Evolutionary conservation across 2,329 filamentous ascomycete species (phyloP), one percentile per base, ranked within the genome.

Genomic region (Ascochyta fabae): DNA sequence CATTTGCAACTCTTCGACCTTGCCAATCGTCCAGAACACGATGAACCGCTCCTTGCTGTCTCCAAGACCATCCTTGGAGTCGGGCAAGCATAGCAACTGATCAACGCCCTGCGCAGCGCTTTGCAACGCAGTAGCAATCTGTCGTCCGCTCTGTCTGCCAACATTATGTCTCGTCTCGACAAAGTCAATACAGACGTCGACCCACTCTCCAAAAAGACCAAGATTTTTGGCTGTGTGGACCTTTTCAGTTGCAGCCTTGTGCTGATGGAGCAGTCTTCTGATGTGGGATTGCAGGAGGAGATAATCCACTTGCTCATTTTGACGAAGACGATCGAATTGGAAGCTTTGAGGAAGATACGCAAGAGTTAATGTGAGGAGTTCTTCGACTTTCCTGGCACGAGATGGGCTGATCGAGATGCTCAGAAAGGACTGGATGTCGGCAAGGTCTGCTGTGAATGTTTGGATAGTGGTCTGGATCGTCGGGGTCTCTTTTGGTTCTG

Each of bases 21-120:
- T 77, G 15, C 77, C 77, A 3, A 77, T 76, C 5, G 82, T 82
- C 24, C 81, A 79, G 56, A 78, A 81, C 0, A 81, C 81, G 4
- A 72, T 77, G 26, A 41, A 48, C 7, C 36, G 46, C 36, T 48
- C 27, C 19, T 48, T 34, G 3, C 35, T 41, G 13, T 24, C 46
- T 13, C 2, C 13, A 19, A 41, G 26, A 34, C 36, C 13, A 31
- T 34, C 26, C 4, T 41, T 13, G 26, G 19, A 34, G 13, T 40
- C 19, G 15, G 41, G 19, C 12, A 19, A 4, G 36, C 19, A 13
- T 8, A 48, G 36, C 26, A 48, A 26, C 6, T 24, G 36, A 34
- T 41, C 7, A 16, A 48, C 35, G 15, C 36, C 46, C 6, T 34
- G 46, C 46, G 24, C 27, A 34, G 46, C 46, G 26, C 27, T 41